Conservation (phyloP, 148 eudicot genomes). For the Nepenthes gracilis region DNA sequence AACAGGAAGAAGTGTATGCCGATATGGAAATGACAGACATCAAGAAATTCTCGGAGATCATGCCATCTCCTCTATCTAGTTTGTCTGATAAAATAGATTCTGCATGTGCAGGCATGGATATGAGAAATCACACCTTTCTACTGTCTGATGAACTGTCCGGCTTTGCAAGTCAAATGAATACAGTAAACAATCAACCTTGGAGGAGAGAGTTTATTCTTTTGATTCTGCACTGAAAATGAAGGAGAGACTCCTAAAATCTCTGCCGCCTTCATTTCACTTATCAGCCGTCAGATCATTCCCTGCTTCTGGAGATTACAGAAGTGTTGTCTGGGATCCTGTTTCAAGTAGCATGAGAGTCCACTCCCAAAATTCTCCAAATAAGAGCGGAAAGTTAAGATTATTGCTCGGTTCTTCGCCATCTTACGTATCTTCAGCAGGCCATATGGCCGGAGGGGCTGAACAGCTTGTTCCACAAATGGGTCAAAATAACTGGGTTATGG, state of each 20-base stretch:
- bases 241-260: conserved; percentile 46
- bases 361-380: conserved; percentile 40
- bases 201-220: conserved; percentile 67
- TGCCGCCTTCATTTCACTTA: conserved; percentile 41
- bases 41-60: conserved; percentile 25
- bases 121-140: conserved; percentile 3
- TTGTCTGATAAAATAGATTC: conserved; percentile 89
- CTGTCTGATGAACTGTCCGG: conserved; percentile 13
- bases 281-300: conserved; percentile 65
- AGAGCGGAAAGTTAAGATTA: conserved; percentile 28
- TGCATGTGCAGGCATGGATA: conserved; percentile 79
- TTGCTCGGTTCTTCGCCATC: conserved; percentile 16
- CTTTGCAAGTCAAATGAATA: conserved; percentile 15
- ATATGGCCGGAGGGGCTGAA: conserved; percentile 58
- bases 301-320: conserved; percentile 58
- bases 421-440: conserved; percentile 40
- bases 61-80: conserved; percentile 42
- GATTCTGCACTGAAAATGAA: conserved; percentile 72
- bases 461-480: conserved; percentile 51
- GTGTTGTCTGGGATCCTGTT: conserved; percentile 49
- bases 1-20: conserved; percentile 11
- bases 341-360: conserved; percentile 31
- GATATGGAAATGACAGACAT: conserved; percentile 22
- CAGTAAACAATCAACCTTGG: conserved; percentile 28
- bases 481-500: conserved; percentile 43